phyloP scores from a whole-genome alignment of 208 protist genomes.

The Naegleria lovaniensis region DNA sequence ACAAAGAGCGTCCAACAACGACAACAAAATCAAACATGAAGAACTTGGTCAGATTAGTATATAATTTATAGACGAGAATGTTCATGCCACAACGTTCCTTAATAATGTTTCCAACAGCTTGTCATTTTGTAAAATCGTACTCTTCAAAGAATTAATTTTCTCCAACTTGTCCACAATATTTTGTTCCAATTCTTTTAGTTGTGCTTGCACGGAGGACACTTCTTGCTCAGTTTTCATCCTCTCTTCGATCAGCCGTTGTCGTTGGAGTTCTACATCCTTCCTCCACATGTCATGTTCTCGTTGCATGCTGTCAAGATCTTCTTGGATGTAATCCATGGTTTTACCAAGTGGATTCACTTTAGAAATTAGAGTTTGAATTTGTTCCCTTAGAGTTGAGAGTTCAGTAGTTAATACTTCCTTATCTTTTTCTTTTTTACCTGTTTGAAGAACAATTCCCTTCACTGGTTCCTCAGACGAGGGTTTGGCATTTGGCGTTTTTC shows the following conservation, averaged over 20 bases:
- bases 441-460: constrained; percentile 27
- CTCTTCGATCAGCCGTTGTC: constrained; percentile 22
- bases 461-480: not conserved
- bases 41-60: too few relatives aligned
- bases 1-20: too few relatives aligned
- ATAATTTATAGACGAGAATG: too few relatives aligned
- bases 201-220: not conserved
- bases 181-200: constrained; percentile 31
- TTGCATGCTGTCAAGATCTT: constrained; percentile 54
- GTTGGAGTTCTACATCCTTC: constrained; percentile 23
- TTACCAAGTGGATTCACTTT: constrained; percentile 52
- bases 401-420: constrained; percentile 20
- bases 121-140: constrained; percentile 31
- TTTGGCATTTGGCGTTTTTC: not conserved
- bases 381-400: constrained; percentile 33
- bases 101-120: constrained; percentile 28
- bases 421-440: constrained; percentile 14
- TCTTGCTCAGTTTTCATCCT: constrained; percentile 30
- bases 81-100: constrained; percentile 32
- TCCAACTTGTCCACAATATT: constrained; percentile 28
- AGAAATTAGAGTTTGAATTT: constrained; percentile 49
- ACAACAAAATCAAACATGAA: too few relatives aligned
- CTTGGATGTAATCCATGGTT: constrained; percentile 55
- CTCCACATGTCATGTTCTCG: constrained; percentile 46
- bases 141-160: constrained; percentile 29